These are phyloP conservation scores for Musa itinerans DNA, from an alignment of 176 grass and related monocot genomes.

Conservation along the genomic window DNA sequence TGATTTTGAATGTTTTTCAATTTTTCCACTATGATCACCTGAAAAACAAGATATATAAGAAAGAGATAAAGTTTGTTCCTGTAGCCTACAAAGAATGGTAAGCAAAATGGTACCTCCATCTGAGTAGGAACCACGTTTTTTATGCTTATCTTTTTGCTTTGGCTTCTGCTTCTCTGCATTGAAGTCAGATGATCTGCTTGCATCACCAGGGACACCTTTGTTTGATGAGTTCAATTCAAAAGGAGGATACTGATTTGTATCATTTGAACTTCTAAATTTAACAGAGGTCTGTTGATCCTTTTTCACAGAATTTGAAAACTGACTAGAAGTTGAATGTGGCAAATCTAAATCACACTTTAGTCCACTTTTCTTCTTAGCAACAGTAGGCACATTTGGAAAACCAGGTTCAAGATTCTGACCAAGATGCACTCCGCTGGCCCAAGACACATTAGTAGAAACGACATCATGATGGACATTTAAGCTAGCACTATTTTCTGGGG, in stretches of 20 bases:
- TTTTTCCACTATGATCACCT: conserved; percentile 54
- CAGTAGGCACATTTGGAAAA: neutral
- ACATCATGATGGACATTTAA: conserved; percentile 39
- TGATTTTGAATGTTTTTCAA: conserved; percentile 63
- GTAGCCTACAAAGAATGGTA: conserved; percentile 9
- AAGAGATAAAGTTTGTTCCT: conserved; percentile 4
- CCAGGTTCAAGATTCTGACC: conserved; percentile 42
- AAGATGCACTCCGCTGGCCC: conserved; percentile 12
- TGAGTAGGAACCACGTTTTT: conserved; percentile 49
- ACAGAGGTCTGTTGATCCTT: conserved; percentile 33
- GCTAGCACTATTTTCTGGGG: conserved; percentile 33
- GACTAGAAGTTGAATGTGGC: conserved; percentile 29
- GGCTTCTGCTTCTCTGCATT: conserved; percentile 46
- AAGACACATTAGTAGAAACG: conserved; percentile 30
- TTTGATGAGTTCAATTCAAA: conserved; percentile 26
- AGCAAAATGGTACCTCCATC: conserved; percentile 63
- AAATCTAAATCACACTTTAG: conserved; percentile 21
- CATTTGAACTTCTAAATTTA: conserved; percentile 35
- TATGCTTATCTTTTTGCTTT: conserved; percentile 35
- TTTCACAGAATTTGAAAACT: conserved; percentile 32
- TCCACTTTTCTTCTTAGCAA: conserved; percentile 45
- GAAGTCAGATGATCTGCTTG: conserved; percentile 45
- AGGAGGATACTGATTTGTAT: conserved; percentile 32
- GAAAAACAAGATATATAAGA: conserved; percentile 24
- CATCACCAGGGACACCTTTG: conserved; percentile 26